Percentiles rank a stretch among this genome's conserved stretches.
phyloP scores from a whole-genome alignment of 192 early-diverging fungal species.

The Spinellus fusiger region DNA sequence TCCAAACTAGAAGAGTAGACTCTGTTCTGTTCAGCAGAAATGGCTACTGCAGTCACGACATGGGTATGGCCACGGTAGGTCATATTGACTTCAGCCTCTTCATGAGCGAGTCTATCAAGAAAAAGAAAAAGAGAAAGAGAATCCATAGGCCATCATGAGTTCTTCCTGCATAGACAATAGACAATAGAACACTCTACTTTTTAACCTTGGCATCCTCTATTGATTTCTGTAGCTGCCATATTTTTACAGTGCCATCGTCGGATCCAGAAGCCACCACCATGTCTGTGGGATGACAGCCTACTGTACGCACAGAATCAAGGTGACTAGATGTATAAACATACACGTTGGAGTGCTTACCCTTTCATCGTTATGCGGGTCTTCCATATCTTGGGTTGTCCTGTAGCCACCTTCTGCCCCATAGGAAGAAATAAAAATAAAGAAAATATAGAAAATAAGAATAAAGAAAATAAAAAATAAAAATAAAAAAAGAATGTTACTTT shows the following conservation, averaged over 20 bases:
- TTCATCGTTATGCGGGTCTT: slow-evolving; percentile 50
- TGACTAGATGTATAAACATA: slow-evolving; percentile 41
- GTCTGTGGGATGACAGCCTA: slow-evolving; percentile 54
- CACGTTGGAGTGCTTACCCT: slow-evolving; percentile 34
- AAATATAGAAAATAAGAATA: too few relatives aligned
- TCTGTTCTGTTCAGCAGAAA: slow-evolving; percentile 51
- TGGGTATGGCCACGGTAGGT: slow-evolving; percentile 76
- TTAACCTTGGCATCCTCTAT: slow-evolving; percentile 21
- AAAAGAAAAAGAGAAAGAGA: too few relatives aligned
- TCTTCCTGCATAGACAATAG: background rate
- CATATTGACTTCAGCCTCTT: slow-evolving; percentile 60
- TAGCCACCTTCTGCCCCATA: background rate
- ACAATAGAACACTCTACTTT: slow-evolving; percentile 21
- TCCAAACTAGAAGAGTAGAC: slow-evolving; percentile 72
- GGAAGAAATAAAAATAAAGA: too few relatives aligned
- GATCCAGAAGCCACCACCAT: slow-evolving; percentile 59
- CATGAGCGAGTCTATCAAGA: slow-evolving; percentile 8
- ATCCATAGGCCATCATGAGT: too few relatives aligned
- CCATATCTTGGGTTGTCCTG: slow-evolving; percentile 47
- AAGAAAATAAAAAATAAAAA: too few relatives aligned
- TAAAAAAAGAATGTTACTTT: too few relatives aligned
- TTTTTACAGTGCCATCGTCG: slow-evolving; percentile 75
- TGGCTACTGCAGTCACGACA: slow-evolving; percentile 58
- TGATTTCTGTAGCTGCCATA: slow-evolving; percentile 62
- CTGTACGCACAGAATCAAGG: slow-evolving; percentile 59